A percentile compares a stretch with the other conserved stretches of the same genome.
phyloP scores from a whole-genome alignment of 148 eudicot species.

The Gaultheria prostrata region DNA sequence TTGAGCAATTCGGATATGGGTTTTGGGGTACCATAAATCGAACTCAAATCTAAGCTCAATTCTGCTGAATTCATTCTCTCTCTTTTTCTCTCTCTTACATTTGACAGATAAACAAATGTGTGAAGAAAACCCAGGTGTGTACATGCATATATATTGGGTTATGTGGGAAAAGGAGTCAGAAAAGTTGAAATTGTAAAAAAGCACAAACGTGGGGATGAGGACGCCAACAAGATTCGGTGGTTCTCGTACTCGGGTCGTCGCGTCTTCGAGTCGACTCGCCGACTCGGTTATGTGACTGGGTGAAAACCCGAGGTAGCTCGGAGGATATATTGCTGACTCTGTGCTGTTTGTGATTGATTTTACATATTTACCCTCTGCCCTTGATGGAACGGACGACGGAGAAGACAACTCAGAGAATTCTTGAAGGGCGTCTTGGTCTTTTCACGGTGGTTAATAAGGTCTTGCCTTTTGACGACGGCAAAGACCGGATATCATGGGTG shows the following conservation, averaged over 20 bases:
- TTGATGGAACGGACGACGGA: too few relatives aligned
- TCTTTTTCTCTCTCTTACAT: background rate
- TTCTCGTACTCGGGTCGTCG: conserved; percentile 43
- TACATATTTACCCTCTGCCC: background rate
- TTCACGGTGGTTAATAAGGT: too few relatives aligned
- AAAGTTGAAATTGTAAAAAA: background rate
- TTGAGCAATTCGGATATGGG: conserved; percentile 24
- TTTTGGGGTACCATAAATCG: conserved; percentile 15
- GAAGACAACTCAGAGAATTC: background rate
- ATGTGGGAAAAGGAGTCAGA: background rate
- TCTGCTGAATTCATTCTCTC: conserved; percentile 21
- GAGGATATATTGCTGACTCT: background rate
- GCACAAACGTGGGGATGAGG: background rate
- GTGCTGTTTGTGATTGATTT: background rate
- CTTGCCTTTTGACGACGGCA: background rate
- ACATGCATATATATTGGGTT: background rate
- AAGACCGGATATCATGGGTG: too few relatives aligned
- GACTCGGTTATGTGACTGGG: background rate
- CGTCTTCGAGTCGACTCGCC: conserved; percentile 38
- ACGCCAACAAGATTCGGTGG: conserved; percentile 3
- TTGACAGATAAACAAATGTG: background rate
- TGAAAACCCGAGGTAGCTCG: background rate
- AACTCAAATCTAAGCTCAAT: conserved; percentile 37
- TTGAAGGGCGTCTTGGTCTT: background rate
- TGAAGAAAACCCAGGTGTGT: background rate